phyloP scores from a whole-genome alignment of 164 flowering plant species.

The Nymphaea thermarum region DNA sequence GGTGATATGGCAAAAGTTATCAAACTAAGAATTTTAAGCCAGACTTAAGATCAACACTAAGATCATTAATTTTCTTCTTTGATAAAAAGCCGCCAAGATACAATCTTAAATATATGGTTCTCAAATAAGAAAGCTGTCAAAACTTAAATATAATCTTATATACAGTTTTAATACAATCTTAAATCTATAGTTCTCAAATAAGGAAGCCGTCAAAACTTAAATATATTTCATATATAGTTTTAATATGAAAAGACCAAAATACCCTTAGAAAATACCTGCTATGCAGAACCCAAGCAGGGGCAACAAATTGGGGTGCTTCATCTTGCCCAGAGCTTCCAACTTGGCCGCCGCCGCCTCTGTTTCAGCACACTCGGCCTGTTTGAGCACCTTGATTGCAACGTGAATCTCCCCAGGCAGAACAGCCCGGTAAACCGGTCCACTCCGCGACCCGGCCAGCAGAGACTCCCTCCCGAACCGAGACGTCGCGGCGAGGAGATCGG shows the following conservation, averaged over 20 bases:
- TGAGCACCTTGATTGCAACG: conserved; percentile 86
- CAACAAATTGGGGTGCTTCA: conserved; percentile 75
- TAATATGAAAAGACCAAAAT: not conserved
- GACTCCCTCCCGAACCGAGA: conserved; percentile 85
- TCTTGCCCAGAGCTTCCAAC: conserved; percentile 48
- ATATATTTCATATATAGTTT: too few species aligned
- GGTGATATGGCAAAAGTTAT: too few species aligned
- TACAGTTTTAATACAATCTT: too few species aligned
- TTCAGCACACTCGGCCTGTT: conserved; percentile 32
- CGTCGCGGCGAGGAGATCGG: conserved; percentile 80
- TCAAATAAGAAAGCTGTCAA: not conserved
- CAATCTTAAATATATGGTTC: not conserved
- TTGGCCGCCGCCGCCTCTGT: conserved; percentile 35
- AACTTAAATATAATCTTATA: not conserved
- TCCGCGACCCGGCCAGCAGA: conserved; percentile 45
- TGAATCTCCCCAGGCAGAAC: conserved; percentile 84
- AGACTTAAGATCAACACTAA: too few species aligned
- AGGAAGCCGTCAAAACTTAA: not conserved
- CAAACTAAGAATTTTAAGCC: too few species aligned
- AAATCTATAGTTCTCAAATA: not conserved
- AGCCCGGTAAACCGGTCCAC: conserved; percentile 82
- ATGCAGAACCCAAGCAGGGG: conserved; percentile 91
- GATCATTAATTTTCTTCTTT: too few species aligned
- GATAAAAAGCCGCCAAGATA: too few species aligned
- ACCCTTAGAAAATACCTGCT: conserved; percentile 46